Evolutionary conservation across 805 yeast species (phyloP).

Genomic region (Cyberlindnera japonica): DNA sequence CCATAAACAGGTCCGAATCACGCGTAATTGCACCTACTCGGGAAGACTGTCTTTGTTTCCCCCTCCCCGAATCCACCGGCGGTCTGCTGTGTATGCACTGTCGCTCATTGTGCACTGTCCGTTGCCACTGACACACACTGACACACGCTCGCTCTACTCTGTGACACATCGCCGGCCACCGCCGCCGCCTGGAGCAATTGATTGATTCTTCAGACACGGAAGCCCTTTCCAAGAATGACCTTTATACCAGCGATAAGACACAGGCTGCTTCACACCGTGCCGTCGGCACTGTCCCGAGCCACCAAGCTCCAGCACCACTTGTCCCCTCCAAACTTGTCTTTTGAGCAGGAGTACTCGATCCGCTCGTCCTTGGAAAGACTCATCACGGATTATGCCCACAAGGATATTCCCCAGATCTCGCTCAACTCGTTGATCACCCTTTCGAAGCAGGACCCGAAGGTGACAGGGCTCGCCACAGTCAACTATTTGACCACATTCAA

Average conservation of each 20-base stretch:
- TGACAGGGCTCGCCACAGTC: constrained; percentile 48
- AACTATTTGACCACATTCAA: constrained; percentile 56
- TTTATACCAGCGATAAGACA: constrained; percentile 1
- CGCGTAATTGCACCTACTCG: too few species aligned
- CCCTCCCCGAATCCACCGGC: too few species aligned
- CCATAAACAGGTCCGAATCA: too few species aligned
- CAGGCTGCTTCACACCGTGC: constrained; percentile 8
- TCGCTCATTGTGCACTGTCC: too few species aligned
- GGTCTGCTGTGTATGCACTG: too few species aligned
- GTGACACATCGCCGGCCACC: not conserved
- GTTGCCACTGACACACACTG: not conserved
- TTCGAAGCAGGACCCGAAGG: constrained; percentile 28
- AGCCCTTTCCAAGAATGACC: not conserved
- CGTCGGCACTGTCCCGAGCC: constrained; percentile 3
- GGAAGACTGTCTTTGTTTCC: too few species aligned
- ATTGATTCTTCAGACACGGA: not conserved
- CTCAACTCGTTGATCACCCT: constrained; percentile 48
- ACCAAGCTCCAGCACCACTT: constrained; percentile 24
- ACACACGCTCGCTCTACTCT: not conserved
- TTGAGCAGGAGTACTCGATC: constrained; percentile 51
- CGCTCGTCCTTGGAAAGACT: constrained; percentile 56
- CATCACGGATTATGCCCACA: constrained; percentile 52
- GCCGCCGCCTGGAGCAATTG: not conserved
- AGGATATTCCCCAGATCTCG: constrained; percentile 50
- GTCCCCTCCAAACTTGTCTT: constrained; percentile 26